Evolutionary conservation across 2,329 filamentous ascomycete species (phyloP), one percentile per base, ranked within the genome.

Genomic region (Sclerotinia nivalis): DNA sequence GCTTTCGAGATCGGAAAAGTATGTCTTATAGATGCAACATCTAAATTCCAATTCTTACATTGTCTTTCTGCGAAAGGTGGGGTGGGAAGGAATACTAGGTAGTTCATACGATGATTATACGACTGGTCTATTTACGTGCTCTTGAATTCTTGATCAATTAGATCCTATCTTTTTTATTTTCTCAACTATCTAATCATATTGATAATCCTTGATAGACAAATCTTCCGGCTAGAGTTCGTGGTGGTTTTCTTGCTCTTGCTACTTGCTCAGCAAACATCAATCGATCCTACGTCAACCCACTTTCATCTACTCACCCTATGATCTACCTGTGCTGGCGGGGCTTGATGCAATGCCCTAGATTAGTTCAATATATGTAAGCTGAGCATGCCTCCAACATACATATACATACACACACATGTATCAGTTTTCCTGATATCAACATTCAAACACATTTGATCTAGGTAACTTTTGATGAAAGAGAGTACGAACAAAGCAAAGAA

Each of bases 271-370:
- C 28, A 56, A 56, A 56, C 54, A 56, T 56, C 54, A 56, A 56
- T 56, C 31, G 54, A 67, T 67, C 65, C 65, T 67, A 9, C 40
- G 37, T 67, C 20, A n/a, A 59, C 56, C 65, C 65, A 55, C 43
- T 67, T 67, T 28, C 65, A 59, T 47, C 50, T 22, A 37, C 20
- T 37, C 22, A 31, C 34, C 28, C 25, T 37, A 37, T n/a, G 45
- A 15, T 40, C 34, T 31, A 15, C 37, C 28, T 15, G 47, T 34
- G 49, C 34, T 34, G 40, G 40, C 40, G 40, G 40, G 34, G 25
- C 25, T 25, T 37, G 31, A 54, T 49, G 47, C 22, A 50, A 37
- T 49, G 18, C 22, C 40, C 40, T 43, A 43, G 40, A 15, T 43
- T 43, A 43, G 40, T 43, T 43, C 40, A 43, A 15, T 13, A 15